These are phyloP conservation scores for Tagetes patula DNA, from an alignment of 129 eudicot species.

Conservation along the genomic window DNA sequence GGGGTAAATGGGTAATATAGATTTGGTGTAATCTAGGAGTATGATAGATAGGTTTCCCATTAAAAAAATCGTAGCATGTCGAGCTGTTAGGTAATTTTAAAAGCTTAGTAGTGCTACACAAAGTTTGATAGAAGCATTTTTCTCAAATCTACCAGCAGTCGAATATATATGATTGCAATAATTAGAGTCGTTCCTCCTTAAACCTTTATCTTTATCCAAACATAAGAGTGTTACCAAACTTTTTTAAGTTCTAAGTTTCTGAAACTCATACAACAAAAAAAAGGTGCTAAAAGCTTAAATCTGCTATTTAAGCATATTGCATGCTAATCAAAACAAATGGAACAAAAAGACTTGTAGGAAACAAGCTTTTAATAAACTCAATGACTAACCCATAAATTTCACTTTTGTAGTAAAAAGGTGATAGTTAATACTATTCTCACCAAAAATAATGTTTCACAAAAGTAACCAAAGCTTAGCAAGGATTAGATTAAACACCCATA, in stretches of 20 bases:
- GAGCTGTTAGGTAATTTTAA: background rate
- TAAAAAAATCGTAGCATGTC: background rate
- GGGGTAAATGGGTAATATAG: no score
- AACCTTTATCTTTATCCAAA: background rate
- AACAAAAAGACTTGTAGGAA: background rate
- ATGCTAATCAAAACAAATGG: slow-evolving; percentile 9
- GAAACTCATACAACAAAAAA: background rate
- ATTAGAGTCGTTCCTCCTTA: slow-evolving; percentile 1
- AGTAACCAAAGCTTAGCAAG: slow-evolving; percentile 1
- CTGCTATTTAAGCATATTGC: background rate
- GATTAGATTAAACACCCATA: slow-evolving; percentile 5
- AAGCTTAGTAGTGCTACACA: background rate
- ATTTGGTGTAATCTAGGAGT: no score
- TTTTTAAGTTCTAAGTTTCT: background rate
- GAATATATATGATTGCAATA: slow-evolving; percentile 6
- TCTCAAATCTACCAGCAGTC: slow-evolving; percentile 7
- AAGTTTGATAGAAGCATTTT: background rate
- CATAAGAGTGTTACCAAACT: background rate
- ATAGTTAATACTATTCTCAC: background rate
- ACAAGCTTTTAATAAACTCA: slow-evolving; percentile 1
- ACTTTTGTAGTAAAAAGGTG: slow-evolving; percentile 20
- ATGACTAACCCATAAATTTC: slow-evolving; percentile 17
- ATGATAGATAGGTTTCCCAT: background rate
- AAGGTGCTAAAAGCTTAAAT: slow-evolving; percentile 13
- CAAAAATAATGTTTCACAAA: background rate